A percentile compares a stretch with the other conserved stretches of the same genome.
These are phyloP conservation scores for Yamadazyma sp. DNA, from an alignment of 1,139 yeast genomes.

Conservation along the genomic window DNA sequence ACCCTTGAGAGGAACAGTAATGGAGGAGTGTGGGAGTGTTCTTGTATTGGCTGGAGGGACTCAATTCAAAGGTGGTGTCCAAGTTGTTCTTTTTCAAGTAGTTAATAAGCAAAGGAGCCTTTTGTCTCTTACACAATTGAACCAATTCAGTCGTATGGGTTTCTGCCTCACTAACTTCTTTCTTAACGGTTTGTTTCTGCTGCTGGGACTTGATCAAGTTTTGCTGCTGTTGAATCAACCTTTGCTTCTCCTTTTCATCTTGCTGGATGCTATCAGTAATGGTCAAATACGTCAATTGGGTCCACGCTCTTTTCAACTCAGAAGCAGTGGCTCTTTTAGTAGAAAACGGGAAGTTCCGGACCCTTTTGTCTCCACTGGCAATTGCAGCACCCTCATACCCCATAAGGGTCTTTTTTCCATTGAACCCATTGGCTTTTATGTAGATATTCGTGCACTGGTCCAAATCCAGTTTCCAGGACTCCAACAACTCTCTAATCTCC, in stretches of 20 bases:
- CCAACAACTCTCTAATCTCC: conserved; percentile 71
- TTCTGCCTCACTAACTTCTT: conserved; percentile 33
- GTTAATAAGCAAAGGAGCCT: conserved; percentile 70
- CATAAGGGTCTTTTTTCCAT: conserved; percentile 63
- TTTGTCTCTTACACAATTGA: conserved; percentile 64
- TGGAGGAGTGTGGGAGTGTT: conserved; percentile 77
- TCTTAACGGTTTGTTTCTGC: conserved; percentile 21
- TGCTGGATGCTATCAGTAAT: conserved; percentile 57
- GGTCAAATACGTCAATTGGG: conserved; percentile 62
- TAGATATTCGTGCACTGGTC: conserved; percentile 67
- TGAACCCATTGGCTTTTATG: conserved; percentile 78
- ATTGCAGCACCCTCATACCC: conserved; percentile 62
- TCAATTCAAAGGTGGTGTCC: conserved; percentile 45
- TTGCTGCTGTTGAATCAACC: conserved; percentile 25
- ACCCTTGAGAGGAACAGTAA: conserved; percentile 69
- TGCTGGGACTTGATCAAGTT: conserved; percentile 16
- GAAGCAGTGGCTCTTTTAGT: conserved; percentile 84
- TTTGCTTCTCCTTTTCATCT: conserved; percentile 27
- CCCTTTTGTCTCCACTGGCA: conserved; percentile 51
- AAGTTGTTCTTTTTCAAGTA: conserved; percentile 62
- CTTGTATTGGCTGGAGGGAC: conserved; percentile 53
- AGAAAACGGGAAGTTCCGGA: conserved; percentile 79
- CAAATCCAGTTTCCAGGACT: conserved; percentile 62
- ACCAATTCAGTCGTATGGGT: conserved; percentile 59
- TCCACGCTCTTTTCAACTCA: conserved; percentile 86